These are phyloP conservation scores for Trichoderma sp. DNA, from an alignment of 2,329 filamentous ascomycete genomes.

Conservation along the genomic window DNA sequence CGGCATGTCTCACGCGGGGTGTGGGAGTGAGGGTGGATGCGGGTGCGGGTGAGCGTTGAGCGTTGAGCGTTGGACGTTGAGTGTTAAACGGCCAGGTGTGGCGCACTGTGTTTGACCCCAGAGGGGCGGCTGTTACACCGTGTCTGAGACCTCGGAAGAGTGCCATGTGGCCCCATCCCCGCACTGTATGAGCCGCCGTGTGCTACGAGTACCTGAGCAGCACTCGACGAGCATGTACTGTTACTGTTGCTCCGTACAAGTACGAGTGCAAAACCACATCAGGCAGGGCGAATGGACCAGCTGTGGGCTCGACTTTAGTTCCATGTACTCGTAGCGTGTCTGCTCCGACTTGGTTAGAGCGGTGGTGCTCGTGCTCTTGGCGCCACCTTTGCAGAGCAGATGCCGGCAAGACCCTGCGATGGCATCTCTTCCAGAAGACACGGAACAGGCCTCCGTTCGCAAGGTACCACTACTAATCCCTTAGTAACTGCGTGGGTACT, in stretches of 20 bases:
- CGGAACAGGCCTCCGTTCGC: background rate
- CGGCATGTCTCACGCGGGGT: slow-evolving; percentile 19
- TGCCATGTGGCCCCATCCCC: slow-evolving; percentile 11
- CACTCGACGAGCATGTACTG: background rate
- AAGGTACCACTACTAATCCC: background rate
- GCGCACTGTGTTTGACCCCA: slow-evolving; percentile 15
- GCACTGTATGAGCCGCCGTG: background rate
- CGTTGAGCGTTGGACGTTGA: background rate
- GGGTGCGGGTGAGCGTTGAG: slow-evolving; percentile 4
- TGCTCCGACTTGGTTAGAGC: background rate
- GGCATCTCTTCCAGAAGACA: background rate
- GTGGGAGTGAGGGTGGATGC: slow-evolving; percentile 17
- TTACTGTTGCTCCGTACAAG: background rate
- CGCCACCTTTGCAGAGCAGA: background rate
- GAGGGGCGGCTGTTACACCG: background rate
- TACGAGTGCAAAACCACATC: background rate
- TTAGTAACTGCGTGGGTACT: background rate
- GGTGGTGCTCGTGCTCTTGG: background rate
- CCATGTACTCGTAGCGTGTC: background rate
- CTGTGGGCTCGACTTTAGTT: background rate
- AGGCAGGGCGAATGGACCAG: background rate
- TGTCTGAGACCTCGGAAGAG: slow-evolving; percentile 14
- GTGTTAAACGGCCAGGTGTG: background rate
- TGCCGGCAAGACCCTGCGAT: background rate
- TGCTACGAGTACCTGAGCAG: background rate